A percentile compares a stretch with the other conserved stretches of the same genome.
Evolutionary conservation across 1,284 basidiomycete species (phyloP).

Genomic region (Sphaerobolus stellatus): DNA sequence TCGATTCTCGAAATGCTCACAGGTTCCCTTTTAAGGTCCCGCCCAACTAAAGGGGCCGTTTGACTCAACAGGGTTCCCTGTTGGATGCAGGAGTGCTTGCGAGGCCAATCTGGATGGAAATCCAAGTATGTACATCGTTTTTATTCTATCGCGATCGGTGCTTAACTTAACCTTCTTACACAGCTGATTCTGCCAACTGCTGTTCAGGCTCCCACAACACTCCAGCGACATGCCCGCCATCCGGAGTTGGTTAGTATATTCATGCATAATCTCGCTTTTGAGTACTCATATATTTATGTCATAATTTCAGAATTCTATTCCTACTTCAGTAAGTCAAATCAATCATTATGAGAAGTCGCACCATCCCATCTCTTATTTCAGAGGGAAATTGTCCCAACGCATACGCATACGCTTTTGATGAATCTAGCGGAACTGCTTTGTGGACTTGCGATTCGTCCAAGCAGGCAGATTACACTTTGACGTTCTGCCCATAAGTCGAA

Average conservation of each 20-base stretch:
- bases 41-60: conserved; percentile 49
- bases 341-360: neutral
- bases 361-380: conserved; percentile 14
- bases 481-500: conserved; percentile 64
- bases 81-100: conserved; percentile 62
- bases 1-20: neutral
- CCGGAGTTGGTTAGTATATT: conserved; percentile 28
- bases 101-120: conserved; percentile 50
- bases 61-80: conserved; percentile 49
- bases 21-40: conserved; percentile 52
- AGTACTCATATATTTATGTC: conserved; percentile 5
- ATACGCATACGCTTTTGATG: conserved; percentile 60
- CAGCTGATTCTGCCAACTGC: conserved; percentile 54
- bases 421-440: conserved; percentile 52
- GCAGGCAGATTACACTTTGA: conserved; percentile 53
- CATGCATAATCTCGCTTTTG: neutral
- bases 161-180: neutral
- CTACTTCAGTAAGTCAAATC: conserved; percentile 51
- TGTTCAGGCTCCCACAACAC: conserved; percentile 53
- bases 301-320: conserved; percentile 45
- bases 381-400: conserved; percentile 51
- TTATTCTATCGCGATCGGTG: neutral
- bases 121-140: conserved; percentile 38
- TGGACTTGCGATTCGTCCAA: conserved; percentile 47
- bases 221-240: conserved; percentile 48